phyloP scores from a whole-genome alignment of 768 basidiomycete genomes.

The Boletus sensibilis region DNA sequence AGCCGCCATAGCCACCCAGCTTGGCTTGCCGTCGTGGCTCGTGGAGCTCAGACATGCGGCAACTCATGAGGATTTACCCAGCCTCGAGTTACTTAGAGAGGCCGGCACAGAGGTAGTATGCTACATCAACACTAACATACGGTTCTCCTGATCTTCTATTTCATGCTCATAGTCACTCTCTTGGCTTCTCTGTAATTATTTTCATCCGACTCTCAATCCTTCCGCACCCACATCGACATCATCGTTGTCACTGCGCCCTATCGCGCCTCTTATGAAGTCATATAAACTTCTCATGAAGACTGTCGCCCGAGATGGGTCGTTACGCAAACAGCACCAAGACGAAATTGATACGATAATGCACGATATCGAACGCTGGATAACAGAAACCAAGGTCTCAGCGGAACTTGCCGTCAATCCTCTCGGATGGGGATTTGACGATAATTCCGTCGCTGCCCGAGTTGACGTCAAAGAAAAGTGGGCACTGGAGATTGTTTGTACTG shows the following conservation, averaged over 20 bases:
- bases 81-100: conserved; percentile 73
- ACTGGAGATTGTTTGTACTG: conserved; percentile 63
- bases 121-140: conserved; percentile 1
- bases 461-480: conserved; percentile 66
- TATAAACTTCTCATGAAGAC: conserved; percentile 72
- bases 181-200: conserved; percentile 86
- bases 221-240: conserved; percentile 36
- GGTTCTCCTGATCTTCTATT: conserved; percentile 5
- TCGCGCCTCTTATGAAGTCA: conserved; percentile 65
- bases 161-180: conserved; percentile 57
- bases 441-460: conserved; percentile 34
- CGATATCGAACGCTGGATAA: conserved; percentile 76
- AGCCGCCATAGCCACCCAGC: conserved; percentile 79
- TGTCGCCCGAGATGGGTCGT: conserved; percentile 62
- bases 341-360: conserved; percentile 51
- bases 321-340: conserved; percentile 48
- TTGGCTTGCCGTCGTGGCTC: conserved; percentile 84
- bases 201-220: conserved; percentile 70
- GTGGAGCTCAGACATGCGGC: conserved; percentile 93
- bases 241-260: conserved; percentile 45
- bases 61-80: conserved; percentile 93
- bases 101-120: conserved; percentile 64
- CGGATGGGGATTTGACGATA: conserved; percentile 43
- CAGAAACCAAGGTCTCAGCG: conserved; percentile 67
- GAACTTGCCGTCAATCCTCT: conserved; percentile 45